A percentile compares a stretch with the other conserved stretches of the same genome.
These are phyloP conservation scores for Trifolium subterraneum DNA, from an alignment of 306 rosid genomes.

Conservation along the genomic window DNA sequence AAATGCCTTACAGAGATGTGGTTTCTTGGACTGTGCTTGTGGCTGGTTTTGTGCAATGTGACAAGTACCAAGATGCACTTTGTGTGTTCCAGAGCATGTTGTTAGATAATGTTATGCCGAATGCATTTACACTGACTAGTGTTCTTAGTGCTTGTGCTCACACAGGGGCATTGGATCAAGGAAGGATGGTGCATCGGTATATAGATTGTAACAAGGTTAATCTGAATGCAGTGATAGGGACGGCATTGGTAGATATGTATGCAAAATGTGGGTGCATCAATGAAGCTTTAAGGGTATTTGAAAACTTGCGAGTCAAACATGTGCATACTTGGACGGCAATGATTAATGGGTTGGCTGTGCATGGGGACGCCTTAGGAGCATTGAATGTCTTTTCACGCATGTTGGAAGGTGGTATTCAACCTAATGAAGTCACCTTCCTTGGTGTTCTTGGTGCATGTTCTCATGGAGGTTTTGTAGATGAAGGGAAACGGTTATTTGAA, in stretches of 20 bases:
- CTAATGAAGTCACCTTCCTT: constrained; percentile 49
- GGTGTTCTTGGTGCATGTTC: constrained; percentile 55
- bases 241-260: constrained; percentile 54
- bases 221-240: constrained; percentile 39
- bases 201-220: constrained; percentile 33
- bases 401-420: constrained; percentile 49
- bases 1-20: constrained; percentile 43
- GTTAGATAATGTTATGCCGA: constrained; percentile 35
- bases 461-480: constrained; percentile 53
- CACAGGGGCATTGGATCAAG: constrained; percentile 53
- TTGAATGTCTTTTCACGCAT: constrained; percentile 47
- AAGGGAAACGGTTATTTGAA: constrained; percentile 45
- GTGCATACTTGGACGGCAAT: constrained; percentile 54
- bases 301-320: constrained; percentile 42
- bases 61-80: constrained; percentile 45
- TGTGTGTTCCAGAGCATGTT: constrained; percentile 44
- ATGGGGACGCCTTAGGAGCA: constrained; percentile 45
- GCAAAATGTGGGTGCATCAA: constrained; percentile 53
- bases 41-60: constrained; percentile 47
- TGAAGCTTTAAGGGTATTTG: constrained; percentile 50
- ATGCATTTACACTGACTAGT: constrained; percentile 44
- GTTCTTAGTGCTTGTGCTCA: constrained; percentile 52
- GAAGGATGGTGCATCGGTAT: constrained; percentile 46
- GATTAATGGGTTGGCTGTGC: constrained; percentile 50
- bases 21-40: constrained; percentile 50